phyloP scores from a whole-genome alignment of 1,284 basidiomycete genomes.

The Boletus calvinii region DNA sequence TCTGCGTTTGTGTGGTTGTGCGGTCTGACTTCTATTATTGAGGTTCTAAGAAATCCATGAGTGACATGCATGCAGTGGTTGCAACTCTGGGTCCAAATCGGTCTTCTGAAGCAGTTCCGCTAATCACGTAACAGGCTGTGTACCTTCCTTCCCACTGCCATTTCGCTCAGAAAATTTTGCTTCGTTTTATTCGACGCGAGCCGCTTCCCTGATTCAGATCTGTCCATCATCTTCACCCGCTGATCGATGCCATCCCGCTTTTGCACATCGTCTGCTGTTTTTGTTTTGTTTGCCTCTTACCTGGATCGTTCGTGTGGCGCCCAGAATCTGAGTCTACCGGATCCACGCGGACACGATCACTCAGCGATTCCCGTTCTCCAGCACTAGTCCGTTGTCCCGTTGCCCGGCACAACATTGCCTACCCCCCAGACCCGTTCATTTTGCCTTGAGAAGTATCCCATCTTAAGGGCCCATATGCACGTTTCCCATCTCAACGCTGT shows the following conservation, averaged over 20 bases:
- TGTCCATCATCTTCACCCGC: constrained; percentile 17
- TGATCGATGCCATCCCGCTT: constrained; percentile 16
- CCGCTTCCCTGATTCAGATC: constrained; percentile 22
- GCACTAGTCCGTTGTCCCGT: constrained; percentile 4
- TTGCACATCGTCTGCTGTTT: constrained; percentile 11
- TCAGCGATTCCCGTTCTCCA: constrained; percentile 24
- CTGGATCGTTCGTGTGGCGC: constrained; percentile 13
- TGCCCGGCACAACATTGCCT: constrained; percentile 9
- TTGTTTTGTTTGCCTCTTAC: constrained; percentile 17
- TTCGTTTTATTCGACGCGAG: constrained; percentile 15
- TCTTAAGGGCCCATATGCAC: constrained; percentile 12
- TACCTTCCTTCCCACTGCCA: constrained; percentile 23
- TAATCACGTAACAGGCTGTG: constrained; percentile 32
- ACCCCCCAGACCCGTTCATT: constrained; percentile 13
- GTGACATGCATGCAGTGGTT: constrained; percentile 4
- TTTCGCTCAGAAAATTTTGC: constrained; percentile 23
- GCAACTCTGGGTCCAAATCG: constrained; percentile 12
- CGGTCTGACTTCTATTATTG: too few species aligned
- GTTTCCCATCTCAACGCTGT: constrained; percentile 28
- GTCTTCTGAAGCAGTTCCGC: constrained; percentile 25
- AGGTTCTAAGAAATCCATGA: not conserved
- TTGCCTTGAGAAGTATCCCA: constrained; percentile 15
- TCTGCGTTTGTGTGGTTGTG: too few species aligned
- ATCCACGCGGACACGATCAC: constrained; percentile 29
- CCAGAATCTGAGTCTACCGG: constrained; percentile 23